Percentiles rank a stretch among this genome's conserved stretches.
phyloP scores from a whole-genome alignment of 1,284 basidiomycete species.

The Trametes sp. region DNA sequence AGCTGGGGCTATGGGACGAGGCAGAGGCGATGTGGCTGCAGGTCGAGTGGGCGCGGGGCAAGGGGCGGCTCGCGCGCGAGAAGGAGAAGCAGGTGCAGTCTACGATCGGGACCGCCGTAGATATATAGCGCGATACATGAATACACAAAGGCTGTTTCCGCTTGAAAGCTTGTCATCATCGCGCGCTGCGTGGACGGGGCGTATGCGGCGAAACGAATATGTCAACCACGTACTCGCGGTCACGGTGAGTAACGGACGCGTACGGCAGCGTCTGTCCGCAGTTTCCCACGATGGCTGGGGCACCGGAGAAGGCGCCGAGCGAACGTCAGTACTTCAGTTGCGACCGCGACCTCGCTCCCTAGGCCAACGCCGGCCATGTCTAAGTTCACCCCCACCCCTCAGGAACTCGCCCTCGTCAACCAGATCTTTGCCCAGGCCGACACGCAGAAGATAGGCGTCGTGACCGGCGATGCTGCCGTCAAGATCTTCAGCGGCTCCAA shows the following conservation, averaged over 20 bases:
- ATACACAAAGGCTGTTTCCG: neutral
- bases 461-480: slow-evolving; percentile 88
- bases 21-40: slow-evolving; percentile 63
- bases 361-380: slow-evolving; percentile 54
- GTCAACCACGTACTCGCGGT: too few relatives aligned
- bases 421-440: slow-evolving; percentile 76
- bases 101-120: slow-evolving; percentile 30
- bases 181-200: too few relatives aligned
- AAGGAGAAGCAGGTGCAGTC: slow-evolving; percentile 38
- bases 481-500: slow-evolving; percentile 83
- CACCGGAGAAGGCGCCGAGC: slow-evolving; percentile 20
- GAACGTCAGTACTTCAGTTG: slow-evolving; percentile 25
- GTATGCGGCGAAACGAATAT: too few relatives aligned
- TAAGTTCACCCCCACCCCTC: slow-evolving; percentile 68
- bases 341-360: slow-evolving; percentile 21
- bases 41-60: slow-evolving; percentile 72
- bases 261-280: too few relatives aligned
- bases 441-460: slow-evolving; percentile 78
- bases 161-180: too few relatives aligned
- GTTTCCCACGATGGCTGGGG: neutral
- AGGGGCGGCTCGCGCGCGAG: slow-evolving; percentile 69
- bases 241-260: too few relatives aligned
- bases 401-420: slow-evolving; percentile 72
- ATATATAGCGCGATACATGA: slow-evolving; percentile 12
- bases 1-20: slow-evolving; percentile 53